These are phyloP conservation scores for Multifurca ochricompacta DNA, from an alignment of 768 basidiomycete genomes.

Conservation along the genomic window DNA sequence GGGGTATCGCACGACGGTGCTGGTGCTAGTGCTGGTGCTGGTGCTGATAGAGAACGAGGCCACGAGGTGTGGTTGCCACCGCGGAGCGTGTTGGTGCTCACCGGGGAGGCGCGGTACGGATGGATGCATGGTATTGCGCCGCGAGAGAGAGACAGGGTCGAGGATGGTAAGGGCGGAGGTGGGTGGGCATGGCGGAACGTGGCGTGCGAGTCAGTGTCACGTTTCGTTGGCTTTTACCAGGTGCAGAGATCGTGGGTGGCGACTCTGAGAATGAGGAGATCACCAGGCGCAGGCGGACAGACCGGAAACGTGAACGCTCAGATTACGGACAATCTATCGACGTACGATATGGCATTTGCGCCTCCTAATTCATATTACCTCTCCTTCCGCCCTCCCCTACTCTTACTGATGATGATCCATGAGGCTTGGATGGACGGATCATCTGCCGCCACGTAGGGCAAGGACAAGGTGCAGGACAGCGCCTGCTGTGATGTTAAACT, in stretches of 20 bases:
- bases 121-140: conserved; percentile 88
- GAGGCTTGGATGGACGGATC: conserved; percentile 21
- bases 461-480: conserved; percentile 91
- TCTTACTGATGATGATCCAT: conserved; percentile 9
- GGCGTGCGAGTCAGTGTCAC: conserved; percentile 70
- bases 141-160: conserved; percentile 52
- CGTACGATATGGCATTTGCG: conserved; percentile 5
- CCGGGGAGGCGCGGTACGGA: conserved; percentile 70
- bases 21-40: too few relatives aligned
- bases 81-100: conserved; percentile 68
- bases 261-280: neutral
- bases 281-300: neutral
- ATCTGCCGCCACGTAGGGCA: conserved; percentile 84
- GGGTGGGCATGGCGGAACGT: conserved; percentile 36
- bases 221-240: conserved; percentile 77
- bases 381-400: conserved; percentile 10
- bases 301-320: neutral
- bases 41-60: conserved; percentile 1
- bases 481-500: conserved; percentile 78
- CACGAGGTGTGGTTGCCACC: conserved; percentile 66
- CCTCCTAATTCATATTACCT: neutral
- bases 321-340: conserved; percentile 16
- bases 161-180: conserved; percentile 23
- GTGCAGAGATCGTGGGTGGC: conserved; percentile 64
- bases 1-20: too few relatives aligned